Percentiles rank a stretch among this genome's conserved stretches.
phyloP scores from a whole-genome alignment of 768 basidiomycete species.

The Infundibulicybe gibba region DNA sequence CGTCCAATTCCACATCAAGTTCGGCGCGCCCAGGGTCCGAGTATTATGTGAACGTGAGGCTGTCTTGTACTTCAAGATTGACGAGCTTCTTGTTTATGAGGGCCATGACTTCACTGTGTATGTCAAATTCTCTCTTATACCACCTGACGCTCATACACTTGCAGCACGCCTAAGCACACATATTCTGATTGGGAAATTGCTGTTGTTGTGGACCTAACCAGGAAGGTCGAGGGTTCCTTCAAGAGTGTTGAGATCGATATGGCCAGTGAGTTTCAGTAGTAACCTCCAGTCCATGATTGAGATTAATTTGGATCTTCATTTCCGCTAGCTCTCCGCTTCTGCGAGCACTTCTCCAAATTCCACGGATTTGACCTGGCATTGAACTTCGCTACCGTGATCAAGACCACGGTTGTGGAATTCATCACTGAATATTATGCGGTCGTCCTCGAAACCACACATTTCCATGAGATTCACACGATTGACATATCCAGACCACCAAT shows the following conservation, averaged over 20 bases:
- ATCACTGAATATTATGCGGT: too few relatives aligned
- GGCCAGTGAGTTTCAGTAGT: conserved; percentile 4
- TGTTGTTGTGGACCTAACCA: conserved; percentile 9
- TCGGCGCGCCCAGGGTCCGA: conserved; percentile 12
- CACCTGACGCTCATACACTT: not conserved
- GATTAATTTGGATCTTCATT: too few relatives aligned
- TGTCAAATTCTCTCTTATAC: not conserved
- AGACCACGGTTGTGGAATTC: too few relatives aligned
- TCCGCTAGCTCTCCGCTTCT: too few relatives aligned
- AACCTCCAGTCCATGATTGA: too few relatives aligned
- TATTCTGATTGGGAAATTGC: conserved; percentile 11
- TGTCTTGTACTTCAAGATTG: conserved; percentile 14
- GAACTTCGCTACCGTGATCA: too few relatives aligned
- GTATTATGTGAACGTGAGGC: conserved; percentile 16
- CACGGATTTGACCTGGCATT: too few relatives aligned
- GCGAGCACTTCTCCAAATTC: too few relatives aligned
- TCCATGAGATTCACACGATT: too few relatives aligned
- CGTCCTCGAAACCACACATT: too few relatives aligned
- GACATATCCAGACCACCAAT: too few relatives aligned
- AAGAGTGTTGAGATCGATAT: conserved; percentile 10
- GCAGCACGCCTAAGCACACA: conserved; percentile 4
- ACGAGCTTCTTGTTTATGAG: conserved; percentile 7
- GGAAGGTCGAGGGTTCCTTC: conserved; percentile 5
- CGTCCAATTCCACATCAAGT: conserved; percentile 14
- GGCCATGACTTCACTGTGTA: conserved; percentile 6